A percentile compares a stretch with the other conserved stretches of the same genome.
These are phyloP conservation scores for Hirsutella rhossiliensis DNA, from an alignment of 2,329 filamentous ascomycete species.

Conservation along the genomic window DNA sequence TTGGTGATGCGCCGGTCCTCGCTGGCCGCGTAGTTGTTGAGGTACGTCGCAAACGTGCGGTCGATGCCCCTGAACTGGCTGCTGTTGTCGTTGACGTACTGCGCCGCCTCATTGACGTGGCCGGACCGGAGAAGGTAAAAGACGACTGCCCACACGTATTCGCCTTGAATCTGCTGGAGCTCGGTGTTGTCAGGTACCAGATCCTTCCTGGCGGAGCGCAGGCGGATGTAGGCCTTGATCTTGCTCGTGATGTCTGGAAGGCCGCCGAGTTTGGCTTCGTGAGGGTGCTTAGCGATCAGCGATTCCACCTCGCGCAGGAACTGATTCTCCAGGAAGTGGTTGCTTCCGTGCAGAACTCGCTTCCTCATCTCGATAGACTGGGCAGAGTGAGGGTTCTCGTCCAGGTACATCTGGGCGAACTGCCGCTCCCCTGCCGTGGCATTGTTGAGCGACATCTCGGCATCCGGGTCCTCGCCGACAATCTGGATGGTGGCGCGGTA, in stretches of 20 bases:
- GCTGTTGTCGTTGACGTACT: slow-evolving; percentile 72
- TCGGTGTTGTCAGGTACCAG: slow-evolving; percentile 71
- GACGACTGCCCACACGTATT: slow-evolving; percentile 87
- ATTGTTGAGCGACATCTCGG: slow-evolving; percentile 46
- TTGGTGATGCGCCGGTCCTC: slow-evolving; percentile 62
- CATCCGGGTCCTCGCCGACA: slow-evolving; percentile 56
- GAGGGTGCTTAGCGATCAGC: slow-evolving; percentile 69
- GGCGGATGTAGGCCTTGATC: slow-evolving; percentile 81
- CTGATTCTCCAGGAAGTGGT: slow-evolving; percentile 65
- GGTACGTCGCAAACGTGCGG: slow-evolving; percentile 77
- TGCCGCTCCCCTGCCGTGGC: slow-evolving; percentile 61
- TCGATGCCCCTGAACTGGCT: slow-evolving; percentile 82
- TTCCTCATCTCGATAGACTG: slow-evolving; percentile 59
- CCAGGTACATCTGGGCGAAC: slow-evolving; percentile 65
- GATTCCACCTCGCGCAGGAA: slow-evolving; percentile 70
- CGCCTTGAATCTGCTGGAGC: slow-evolving; percentile 66
- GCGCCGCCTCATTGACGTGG: slow-evolving; percentile 69
- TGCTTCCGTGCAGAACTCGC: slow-evolving; percentile 68
- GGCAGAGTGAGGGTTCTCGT: slow-evolving; percentile 55
- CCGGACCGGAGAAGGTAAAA: slow-evolving; percentile 86
- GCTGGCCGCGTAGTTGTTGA: slow-evolving; percentile 70
- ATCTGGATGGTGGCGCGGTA: slow-evolving; percentile 74
- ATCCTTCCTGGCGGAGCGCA: slow-evolving; percentile 70
- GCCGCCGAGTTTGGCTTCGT: slow-evolving; percentile 81
- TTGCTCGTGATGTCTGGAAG: slow-evolving; percentile 81